Conservation (phyloP, 192 early-diverging fungal species). For the Haplosporangium gracile region DNA sequence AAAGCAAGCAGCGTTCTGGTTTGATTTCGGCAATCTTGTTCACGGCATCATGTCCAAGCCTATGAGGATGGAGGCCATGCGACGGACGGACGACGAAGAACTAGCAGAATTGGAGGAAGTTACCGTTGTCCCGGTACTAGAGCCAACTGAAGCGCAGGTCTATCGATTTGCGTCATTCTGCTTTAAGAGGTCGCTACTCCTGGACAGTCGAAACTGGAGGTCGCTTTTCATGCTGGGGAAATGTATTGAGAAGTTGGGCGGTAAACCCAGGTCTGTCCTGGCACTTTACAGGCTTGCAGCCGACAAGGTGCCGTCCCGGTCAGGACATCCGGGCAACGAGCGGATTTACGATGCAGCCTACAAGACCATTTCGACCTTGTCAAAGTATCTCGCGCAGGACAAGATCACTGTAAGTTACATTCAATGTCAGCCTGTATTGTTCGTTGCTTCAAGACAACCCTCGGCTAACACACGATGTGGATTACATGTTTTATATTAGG, state of each 20-base stretch:
- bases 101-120: conserved; percentile 35
- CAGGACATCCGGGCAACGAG: conserved; percentile 65
- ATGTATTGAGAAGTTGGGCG: conserved; percentile 62
- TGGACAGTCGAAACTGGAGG: conserved; percentile 48
- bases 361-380: conserved; percentile 68
- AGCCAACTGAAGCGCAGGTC: conserved; percentile 42
- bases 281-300: conserved; percentile 56
- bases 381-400: conserved; percentile 63
- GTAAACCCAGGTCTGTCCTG: conserved; percentile 59
- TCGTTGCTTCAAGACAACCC: neutral
- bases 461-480: neutral
- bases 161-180: conserved; percentile 61
- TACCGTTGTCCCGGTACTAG: conserved; percentile 22
- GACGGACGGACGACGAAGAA: conserved; percentile 1
- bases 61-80: conserved; percentile 67
- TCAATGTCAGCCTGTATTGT: neutral
- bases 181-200: conserved; percentile 49
- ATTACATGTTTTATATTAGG: conserved; percentile 1
- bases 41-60: conserved; percentile 65
- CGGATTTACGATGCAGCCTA: conserved; percentile 72
- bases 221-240: conserved; percentile 64
- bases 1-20: conserved; percentile 57
- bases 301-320: conserved; percentile 38
- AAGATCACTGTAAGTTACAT: conserved; percentile 61
- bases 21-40: conserved; percentile 63